These are phyloP conservation scores for Xylaria sp. DNA, from an alignment of 2,329 filamentous ascomycete species.

Conservation along the genomic window DNA sequence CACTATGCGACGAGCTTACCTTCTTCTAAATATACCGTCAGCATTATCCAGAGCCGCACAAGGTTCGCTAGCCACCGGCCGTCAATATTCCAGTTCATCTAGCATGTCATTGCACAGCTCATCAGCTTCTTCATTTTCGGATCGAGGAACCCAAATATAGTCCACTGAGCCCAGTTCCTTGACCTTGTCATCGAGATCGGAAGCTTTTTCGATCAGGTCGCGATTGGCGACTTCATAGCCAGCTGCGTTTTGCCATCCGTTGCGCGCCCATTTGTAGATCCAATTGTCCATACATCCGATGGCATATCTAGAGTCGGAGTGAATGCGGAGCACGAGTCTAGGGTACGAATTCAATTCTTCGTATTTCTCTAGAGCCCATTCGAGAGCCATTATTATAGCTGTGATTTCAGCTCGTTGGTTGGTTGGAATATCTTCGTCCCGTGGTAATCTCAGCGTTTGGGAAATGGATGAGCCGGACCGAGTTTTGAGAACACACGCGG, in stretches of 20 bases:
- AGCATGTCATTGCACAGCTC: conserved; percentile 48
- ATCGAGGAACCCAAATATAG: conserved; percentile 52
- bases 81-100: conserved; percentile 38
- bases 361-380: conserved; percentile 55
- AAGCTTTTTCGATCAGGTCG: conserved; percentile 51
- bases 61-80: background rate
- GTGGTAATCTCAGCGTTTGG: background rate
- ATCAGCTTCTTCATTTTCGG: conserved; percentile 51
- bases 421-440: conserved; percentile 39
- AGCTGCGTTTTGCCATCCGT: conserved; percentile 38
- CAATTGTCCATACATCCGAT: conserved; percentile 50
- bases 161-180: conserved; percentile 45
- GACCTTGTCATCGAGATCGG: conserved; percentile 45
- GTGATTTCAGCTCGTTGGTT: conserved; percentile 53
- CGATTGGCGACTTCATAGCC: conserved; percentile 50
- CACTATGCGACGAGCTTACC: background rate
- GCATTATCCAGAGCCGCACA: background rate
- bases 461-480: background rate
- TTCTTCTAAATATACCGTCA: background rate
- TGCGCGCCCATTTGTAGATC: conserved; percentile 48
- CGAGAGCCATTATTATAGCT: conserved; percentile 59
- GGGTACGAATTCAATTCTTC: conserved; percentile 37
- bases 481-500: conserved; percentile 46
- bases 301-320: conserved; percentile 53
- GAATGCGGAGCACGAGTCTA: conserved; percentile 46